Percentiles rank a stretch among this genome's conserved stretches.
phyloP scores from a whole-genome alignment of 2,329 filamentous ascomycete species.

The Fusarium anthophilum region DNA sequence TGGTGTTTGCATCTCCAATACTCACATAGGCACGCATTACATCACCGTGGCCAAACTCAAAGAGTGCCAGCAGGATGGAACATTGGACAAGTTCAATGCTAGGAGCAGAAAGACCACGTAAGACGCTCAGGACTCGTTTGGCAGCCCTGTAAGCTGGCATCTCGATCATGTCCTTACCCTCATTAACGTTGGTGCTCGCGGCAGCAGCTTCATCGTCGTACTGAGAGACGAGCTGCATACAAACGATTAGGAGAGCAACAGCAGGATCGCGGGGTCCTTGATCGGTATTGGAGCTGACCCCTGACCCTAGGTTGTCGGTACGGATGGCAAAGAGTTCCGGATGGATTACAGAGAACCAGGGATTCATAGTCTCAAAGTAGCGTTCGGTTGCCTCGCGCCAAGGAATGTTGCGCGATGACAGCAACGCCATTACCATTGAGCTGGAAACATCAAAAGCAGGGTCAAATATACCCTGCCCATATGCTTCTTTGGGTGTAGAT shows the following conservation, averaged over 20 bases:
- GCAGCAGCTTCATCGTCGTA: slow-evolving; percentile 50
- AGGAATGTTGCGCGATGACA: slow-evolving; percentile 47
- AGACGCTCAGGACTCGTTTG: slow-evolving; percentile 50
- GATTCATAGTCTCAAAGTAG: slow-evolving; percentile 54
- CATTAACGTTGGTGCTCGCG: slow-evolving; percentile 37
- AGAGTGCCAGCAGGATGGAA: slow-evolving; percentile 53
- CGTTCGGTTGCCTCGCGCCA: slow-evolving; percentile 51
- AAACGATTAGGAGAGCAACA: slow-evolving; percentile 52
- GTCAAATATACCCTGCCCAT: slow-evolving; percentile 43
- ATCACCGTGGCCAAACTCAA: slow-evolving; percentile 57
- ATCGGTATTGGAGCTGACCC: slow-evolving; percentile 14
- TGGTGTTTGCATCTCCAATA: slow-evolving; percentile 53
- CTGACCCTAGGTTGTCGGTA: slow-evolving; percentile 19
- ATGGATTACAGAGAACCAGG: slow-evolving; percentile 54
- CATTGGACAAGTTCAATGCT: slow-evolving; percentile 54
- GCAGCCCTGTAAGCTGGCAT: slow-evolving; percentile 51
- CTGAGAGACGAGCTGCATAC: slow-evolving; percentile 54
- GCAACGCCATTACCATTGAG: slow-evolving; percentile 51
- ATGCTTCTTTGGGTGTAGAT: slow-evolving; percentile 36
- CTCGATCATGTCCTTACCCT: slow-evolving; percentile 52
- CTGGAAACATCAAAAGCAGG: slow-evolving; percentile 48
- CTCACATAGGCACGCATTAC: slow-evolving; percentile 54
- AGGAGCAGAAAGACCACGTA: slow-evolving; percentile 49
- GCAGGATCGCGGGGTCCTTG: slow-evolving; percentile 39
- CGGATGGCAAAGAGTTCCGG: slow-evolving; percentile 50